A percentile compares a stretch with the other conserved stretches of the same genome.
Evolutionary conservation across 2,329 filamentous ascomycete species (phyloP).

Genomic region (Alternaria longipes): DNA sequence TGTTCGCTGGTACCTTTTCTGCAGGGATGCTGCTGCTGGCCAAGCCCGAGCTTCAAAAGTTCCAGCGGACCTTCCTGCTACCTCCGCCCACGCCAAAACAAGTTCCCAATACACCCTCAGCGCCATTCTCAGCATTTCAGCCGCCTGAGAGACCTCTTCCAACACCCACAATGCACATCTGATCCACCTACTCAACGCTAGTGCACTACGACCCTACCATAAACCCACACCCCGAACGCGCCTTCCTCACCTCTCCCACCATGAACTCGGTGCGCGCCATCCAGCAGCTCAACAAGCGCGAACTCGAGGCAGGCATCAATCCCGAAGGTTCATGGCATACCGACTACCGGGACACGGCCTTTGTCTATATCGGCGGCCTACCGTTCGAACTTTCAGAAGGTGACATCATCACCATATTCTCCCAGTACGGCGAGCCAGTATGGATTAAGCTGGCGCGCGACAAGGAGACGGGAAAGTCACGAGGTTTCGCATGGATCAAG

Average conservation of each 20-base stretch:
- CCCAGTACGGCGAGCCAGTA: constrained; percentile 93
- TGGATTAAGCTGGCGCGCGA: constrained; percentile 93
- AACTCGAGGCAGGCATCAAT: constrained; percentile 87
- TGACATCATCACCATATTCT: constrained; percentile 95
- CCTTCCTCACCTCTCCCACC: constrained; percentile 31
- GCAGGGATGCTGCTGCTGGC: constrained; percentile 39
- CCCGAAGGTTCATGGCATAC: constrained; percentile 94
- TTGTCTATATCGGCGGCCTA: constrained; percentile 93
- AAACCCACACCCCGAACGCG: constrained; percentile 2
- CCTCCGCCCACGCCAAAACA: constrained; percentile 1
- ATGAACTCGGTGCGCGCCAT: constrained; percentile 98
- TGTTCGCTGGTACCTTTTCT: constrained; percentile 37
- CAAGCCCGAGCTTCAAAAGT: constrained; percentile 45
- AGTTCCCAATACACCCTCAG: neutral
- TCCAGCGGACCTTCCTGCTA: constrained; percentile 9
- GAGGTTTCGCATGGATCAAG: constrained; percentile 95
- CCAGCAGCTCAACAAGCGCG: constrained; percentile 90
- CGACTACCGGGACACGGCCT: constrained; percentile 97
- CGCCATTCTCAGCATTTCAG: too few species aligned
- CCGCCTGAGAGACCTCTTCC: neutral
- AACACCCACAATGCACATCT: neutral
- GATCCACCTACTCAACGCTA: neutral
- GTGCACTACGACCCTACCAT: neutral
- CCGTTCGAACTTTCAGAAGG: constrained; percentile 94
- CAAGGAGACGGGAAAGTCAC: constrained; percentile 94